Base-by-base conservation (phyloP, 345 rosid species). In the Triadica sebifera region DNA sequence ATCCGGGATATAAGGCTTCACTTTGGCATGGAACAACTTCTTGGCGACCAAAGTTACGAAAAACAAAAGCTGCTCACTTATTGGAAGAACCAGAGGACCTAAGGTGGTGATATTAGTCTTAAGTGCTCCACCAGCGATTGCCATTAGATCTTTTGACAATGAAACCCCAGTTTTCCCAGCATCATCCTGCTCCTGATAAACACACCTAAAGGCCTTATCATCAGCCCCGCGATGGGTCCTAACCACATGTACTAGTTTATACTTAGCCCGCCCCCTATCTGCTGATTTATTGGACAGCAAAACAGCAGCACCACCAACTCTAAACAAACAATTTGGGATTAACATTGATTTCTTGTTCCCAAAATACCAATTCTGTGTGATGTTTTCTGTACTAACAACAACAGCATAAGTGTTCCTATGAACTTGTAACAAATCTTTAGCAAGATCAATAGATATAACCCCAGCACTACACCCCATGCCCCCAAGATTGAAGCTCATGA, bases 381-480 rank as follows among this genome's bases (percentile, higher is more conserved):
- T 90, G 72, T 89, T 94, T 83, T 94, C 98, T 0, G 97, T 94
- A 51, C 98, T 94, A 12, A 90, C 93, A 65, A 92, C 98, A 70
- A 94, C 87, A 45, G 93, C 98, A 65, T 83, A 88, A 61, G 93
- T 89, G 69, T 90, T 94, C 81, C 98, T 85, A 77, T 90, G 97
- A 79, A 89, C 90, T 85, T 90, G 97, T 62, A 94, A 49, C 93
- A 94, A 75, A 53, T 92, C 97, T 66, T 88, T 92, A 4, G 97
- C 95, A 13, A 94, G 84, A 82, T 89, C 97, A 72, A 94, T 61
- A 12, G 97, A 78, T 69, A 94, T 92, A 53, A 91, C 92, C 39
- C 98, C 94, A 61, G 98, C 98, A 84, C 98, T 93, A 72, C 98
- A 93, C 2, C 98, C 98, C 97, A 93, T 91, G 0, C 97, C 98